Evolutionary conservation across 2,329 filamentous ascomycete species (phyloP), one percentile per base, ranked within the genome.

Genomic region (Alternaria incomplexa): DNA sequence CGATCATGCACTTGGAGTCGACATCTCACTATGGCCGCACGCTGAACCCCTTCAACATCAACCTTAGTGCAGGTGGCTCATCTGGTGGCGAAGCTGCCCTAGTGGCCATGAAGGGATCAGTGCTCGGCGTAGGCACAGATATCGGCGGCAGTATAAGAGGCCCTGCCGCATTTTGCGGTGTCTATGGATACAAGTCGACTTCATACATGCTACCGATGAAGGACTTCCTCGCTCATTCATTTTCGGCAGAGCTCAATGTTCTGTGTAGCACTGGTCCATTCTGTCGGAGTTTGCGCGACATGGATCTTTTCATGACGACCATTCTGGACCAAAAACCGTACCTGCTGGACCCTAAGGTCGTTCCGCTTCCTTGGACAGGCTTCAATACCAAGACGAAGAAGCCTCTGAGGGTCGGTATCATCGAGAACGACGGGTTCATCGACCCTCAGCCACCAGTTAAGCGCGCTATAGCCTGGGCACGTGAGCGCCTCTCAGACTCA

Each of bases 1-100:
- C 81, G 1, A 79, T 86, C 63, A 83, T 85, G 85, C 72, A 78
- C 58, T 83, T 85, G 6, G 86, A 89, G 76, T 87, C 85, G 0
- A 77, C 84, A 70, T 88, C 88, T 76, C 85, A 88, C 36, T 79
- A 79, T 52, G 77, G 77, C 5, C 68, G 76, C 12, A 74, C 81
- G 2, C 64, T 84, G 20, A 85, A 85, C 65, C 80, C 84, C 3
- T 75, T 81, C 56, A 84, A 85, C 62, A 71, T 65, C 25, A 60
- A 72, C 5, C 75, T 85, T 17, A 84, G 83, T 8, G 80, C 83
- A 6, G 84, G 84, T 1, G 84, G 84, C 10, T 86, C 23, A 79
- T 85, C 23, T 76, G 72, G 72, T 6, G 73, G 73, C 25, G 73
- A 74, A 54, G 65, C 60, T 9, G 72, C 72, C 1, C 52, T 74